Conservation (phyloP, 805 yeast genomes). For the Saccharomycopsis sp. region DNA sequence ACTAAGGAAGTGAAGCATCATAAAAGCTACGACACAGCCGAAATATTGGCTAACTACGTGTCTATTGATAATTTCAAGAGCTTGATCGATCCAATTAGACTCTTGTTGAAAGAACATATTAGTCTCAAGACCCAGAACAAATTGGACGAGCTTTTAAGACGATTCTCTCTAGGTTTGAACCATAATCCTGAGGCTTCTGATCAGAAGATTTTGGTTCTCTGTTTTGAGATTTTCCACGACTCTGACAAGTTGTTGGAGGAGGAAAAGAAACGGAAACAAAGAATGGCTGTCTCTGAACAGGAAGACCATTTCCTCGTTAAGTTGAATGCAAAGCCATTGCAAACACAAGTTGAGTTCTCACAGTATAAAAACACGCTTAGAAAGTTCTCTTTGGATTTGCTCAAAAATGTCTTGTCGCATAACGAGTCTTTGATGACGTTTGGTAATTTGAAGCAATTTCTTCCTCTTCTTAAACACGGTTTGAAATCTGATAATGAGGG, state of each 20-base stretch:
- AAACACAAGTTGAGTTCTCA: conserved; percentile 49
- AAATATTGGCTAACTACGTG: conserved; percentile 62
- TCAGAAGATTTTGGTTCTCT: conserved; percentile 56
- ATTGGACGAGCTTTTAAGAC: conserved; percentile 69
- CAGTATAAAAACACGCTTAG: conserved; percentile 58
- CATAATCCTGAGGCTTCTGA: conserved; percentile 56
- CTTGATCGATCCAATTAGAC: conserved; percentile 63
- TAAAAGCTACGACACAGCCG: conserved; percentile 84
- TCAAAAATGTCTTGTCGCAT: conserved; percentile 63
- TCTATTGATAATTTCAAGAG: conserved; percentile 48
- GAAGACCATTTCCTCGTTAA: conserved; percentile 72
- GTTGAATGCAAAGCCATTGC: conserved; percentile 51
- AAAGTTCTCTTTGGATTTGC: conserved; percentile 67
- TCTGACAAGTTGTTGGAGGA: conserved; percentile 32
- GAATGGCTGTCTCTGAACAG: conserved; percentile 32
- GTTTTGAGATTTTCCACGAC: conserved; percentile 64
- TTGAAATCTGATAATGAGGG: conserved; percentile 67
- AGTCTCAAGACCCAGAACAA: conserved; percentile 64
- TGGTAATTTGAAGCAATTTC: conserved; percentile 59
- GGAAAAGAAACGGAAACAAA: conserved; percentile 21
- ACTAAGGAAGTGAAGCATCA: conserved; percentile 88
- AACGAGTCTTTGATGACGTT: conserved; percentile 54
- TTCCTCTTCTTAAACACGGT: conserved; percentile 62
- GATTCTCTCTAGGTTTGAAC: conserved; percentile 73
- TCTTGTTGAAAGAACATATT: conserved; percentile 55